phyloP scores from a whole-genome alignment of 257 asterid species.

The Fraxinus pennsylvanica region DNA sequence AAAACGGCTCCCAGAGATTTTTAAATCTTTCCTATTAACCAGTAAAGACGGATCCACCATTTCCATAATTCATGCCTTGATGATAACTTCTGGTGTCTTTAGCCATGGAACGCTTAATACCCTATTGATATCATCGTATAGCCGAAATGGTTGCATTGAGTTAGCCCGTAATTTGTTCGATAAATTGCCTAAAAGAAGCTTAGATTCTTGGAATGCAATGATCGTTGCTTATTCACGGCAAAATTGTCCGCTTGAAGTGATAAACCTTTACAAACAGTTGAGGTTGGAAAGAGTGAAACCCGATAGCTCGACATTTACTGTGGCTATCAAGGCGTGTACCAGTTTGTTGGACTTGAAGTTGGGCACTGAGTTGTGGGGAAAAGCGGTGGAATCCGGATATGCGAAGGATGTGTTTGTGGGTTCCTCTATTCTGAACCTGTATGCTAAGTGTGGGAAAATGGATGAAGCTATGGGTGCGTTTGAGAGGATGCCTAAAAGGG shows the following conservation, averaged over 20 bases:
- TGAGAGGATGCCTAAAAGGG: slow-evolving; percentile 52
- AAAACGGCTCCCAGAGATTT: slow-evolving; percentile 40
- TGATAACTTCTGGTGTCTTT: slow-evolving; percentile 55
- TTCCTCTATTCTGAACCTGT: slow-evolving; percentile 64
- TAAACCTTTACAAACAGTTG: slow-evolving; percentile 47
- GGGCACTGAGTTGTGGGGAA: slow-evolving; percentile 54
- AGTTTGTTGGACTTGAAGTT: slow-evolving; percentile 48
- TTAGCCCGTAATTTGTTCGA: slow-evolving; percentile 67
- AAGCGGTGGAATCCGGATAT: slow-evolving; percentile 57
- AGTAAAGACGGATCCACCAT: slow-evolving; percentile 43
- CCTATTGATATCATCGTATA: slow-evolving; percentile 51
- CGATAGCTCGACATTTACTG: slow-evolving; percentile 82
- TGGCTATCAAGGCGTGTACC: slow-evolving; percentile 76
- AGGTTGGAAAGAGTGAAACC: slow-evolving; percentile 45
- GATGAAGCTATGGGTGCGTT: slow-evolving; percentile 58
- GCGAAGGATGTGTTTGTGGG: slow-evolving; percentile 63
- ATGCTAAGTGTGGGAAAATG: slow-evolving; percentile 61
- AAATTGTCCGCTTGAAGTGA: slow-evolving; percentile 38
- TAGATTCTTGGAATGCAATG: slow-evolving; percentile 73
- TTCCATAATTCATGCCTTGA: slow-evolving; percentile 51
- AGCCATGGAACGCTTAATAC: slow-evolving; percentile 33
- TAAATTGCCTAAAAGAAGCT: slow-evolving; percentile 45
- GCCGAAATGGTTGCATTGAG: slow-evolving; percentile 37
- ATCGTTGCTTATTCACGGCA: slow-evolving; percentile 51
- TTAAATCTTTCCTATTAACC: slow-evolving; percentile 38